Evolutionary conservation across 306 rosid species (phyloP), one percentile per base, ranked within the genome.

Genomic region (Corylus heterophylla): DNA sequence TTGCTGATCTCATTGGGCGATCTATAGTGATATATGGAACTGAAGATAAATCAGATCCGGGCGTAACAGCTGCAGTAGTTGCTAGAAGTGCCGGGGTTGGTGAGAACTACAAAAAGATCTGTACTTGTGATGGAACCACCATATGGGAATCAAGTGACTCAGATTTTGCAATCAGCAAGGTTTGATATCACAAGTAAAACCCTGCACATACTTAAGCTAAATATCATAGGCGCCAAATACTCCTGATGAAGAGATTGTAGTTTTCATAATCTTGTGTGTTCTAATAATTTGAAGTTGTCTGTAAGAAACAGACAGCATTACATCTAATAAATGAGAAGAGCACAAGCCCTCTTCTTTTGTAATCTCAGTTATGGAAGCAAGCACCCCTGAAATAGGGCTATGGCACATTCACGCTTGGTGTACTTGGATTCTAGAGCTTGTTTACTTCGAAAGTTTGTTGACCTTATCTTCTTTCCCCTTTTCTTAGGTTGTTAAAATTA

Each of bases 1-100:
- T 93, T 55, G 88, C 83, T 31, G 97, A 95, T 81, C 97, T 95
- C 55, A 95, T 93, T 7, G 99, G 99, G 71, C 91, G 99, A 71
- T 76, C 99, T 12, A 44, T 88, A 75, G 98, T 76, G 37, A 80
- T 93, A 35, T 91, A 91, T 61, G 92, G 74, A 68, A 88, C 92
- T n/a, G 93, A 92, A 83, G 93, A 88, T 69, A 90, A 78, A 77
- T 88, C 90, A 25, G 89, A 88, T 55, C 72, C 81, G 18, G 96
- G 99, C 47, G 25, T 88, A 58, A 79, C 93, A 54, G 99, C 96
- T 18, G 94, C 98, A 4, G 99, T 93, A 49, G 76, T 95, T 52
- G 99, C 98, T 76, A 92, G 97, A 88, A 95, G 99, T 74, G 98
- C 99, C 1, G 98, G 93, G n/a, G 98, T 93, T 3, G 97, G 98